Percentiles rank a stretch among this genome's conserved stretches.
phyloP scores from a whole-genome alignment of 163 green algal genomes.

The Chlamydomonas reinhardtii region DNA sequence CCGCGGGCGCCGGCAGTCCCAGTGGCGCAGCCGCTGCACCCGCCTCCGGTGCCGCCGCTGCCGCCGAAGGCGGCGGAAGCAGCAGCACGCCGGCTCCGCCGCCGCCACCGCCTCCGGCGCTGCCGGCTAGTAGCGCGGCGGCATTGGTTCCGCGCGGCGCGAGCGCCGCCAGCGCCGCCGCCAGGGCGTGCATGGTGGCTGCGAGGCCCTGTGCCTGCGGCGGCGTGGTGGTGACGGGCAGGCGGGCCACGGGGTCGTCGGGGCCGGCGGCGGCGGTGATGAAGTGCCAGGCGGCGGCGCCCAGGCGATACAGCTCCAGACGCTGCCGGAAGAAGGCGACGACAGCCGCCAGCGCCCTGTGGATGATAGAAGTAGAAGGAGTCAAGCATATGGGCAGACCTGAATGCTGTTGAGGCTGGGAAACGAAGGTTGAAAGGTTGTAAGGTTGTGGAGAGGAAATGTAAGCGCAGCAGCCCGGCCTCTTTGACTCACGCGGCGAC shows the following conservation, averaged over 20 bases:
- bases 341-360: conserved; percentile 8
- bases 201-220: conserved; percentile 22
- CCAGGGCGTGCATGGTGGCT: neutral
- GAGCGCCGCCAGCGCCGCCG: conserved; percentile 13
- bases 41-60: neutral
- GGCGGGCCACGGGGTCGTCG: conserved; percentile 28
- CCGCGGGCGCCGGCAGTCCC: neutral
- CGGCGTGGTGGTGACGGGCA: conserved; percentile 36
- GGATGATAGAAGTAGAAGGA: neutral
- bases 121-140: neutral
- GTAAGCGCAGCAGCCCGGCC: too few relatives aligned
- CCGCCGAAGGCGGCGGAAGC: conserved; percentile 1
- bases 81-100: neutral
- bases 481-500: neutral
- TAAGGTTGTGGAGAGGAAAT: too few relatives aligned
- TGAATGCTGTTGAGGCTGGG: neutral
- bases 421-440: neutral
- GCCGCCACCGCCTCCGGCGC: neutral
- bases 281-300: conserved; percentile 42
- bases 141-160: neutral
- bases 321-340: conserved; percentile 38
- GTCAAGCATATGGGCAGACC: too few relatives aligned
- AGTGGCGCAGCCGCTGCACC: neutral
- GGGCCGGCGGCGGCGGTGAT: conserved; percentile 2
- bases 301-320: conserved; percentile 42